Conservation (phyloP, 495 filamentous ascomycete species). For the Tuber microsphaerosporum region DNA sequence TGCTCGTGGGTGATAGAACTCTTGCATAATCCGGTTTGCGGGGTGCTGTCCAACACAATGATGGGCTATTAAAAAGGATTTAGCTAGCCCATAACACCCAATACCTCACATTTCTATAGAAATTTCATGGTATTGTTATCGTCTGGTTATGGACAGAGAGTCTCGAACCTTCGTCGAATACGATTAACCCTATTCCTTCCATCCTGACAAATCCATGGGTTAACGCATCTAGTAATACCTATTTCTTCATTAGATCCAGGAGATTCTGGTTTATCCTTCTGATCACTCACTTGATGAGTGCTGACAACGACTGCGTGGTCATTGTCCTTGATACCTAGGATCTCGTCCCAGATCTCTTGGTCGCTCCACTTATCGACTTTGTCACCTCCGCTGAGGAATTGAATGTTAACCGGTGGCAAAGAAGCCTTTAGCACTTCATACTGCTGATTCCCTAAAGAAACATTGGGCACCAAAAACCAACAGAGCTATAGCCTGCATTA, state of each 20-base stretch:
- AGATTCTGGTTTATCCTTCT: not conserved
- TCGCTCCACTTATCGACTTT: conserved; percentile 67
- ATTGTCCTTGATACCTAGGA: conserved; percentile 46
- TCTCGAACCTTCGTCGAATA: conserved; percentile 80
- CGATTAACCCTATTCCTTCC: conserved; percentile 57
- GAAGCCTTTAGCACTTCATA: conserved; percentile 55
- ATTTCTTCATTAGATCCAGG: not conserved
- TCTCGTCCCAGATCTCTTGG: conserved; percentile 62
- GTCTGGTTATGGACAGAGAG: not conserved
- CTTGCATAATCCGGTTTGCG: conserved; percentile 68
- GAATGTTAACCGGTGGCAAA: conserved; percentile 57
- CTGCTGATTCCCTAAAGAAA: conserved; percentile 69
- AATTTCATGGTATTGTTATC: not conserved
- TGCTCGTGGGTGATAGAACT: conserved; percentile 58
- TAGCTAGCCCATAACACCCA: conserved; percentile 30
- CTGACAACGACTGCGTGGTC: conserved; percentile 29
- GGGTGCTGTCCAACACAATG: conserved; percentile 60
- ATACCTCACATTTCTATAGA: conserved; percentile 9
- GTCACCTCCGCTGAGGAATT: conserved; percentile 60
- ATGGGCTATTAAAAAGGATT: conserved; percentile 52
- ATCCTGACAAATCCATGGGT: conserved; percentile 73
- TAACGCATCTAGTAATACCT: conserved; percentile 70
- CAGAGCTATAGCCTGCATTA: conserved; percentile 52
- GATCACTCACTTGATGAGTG: conserved; percentile 32
- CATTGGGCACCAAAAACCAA: conserved; percentile 81